Base-by-base conservation (phyloP, 2,329 filamentous ascomycete genomes). In the Talaromyces marneffei region DNA sequence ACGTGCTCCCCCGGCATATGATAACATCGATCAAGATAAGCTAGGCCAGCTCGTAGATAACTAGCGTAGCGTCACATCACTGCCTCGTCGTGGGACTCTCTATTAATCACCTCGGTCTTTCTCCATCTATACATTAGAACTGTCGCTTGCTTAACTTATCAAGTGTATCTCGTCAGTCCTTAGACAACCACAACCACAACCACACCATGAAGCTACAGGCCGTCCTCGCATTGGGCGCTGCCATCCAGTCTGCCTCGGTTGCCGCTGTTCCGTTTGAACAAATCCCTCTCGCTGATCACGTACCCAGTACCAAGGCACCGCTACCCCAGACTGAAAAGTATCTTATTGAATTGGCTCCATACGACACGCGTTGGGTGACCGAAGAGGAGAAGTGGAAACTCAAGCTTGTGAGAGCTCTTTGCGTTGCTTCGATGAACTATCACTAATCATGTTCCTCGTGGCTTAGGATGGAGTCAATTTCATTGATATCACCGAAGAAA, bases 311-410 rank as follows among this genome's bases (percentile, higher is more conserved):
- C 20, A 37, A 62, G 16, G 14, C 35, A 4, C 23, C 44, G 9
- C 18, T 40, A 4, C 20, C 55, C 7, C 37, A 58, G 18, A 42
- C 61, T 3, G 83, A 88, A 69, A 81, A 81, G 67, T 94, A 84
- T 74, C 82, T 96, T 52, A 87, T 99, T 65, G 92, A 97, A 79
- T 82, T 94, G 27, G 83, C 85, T n/a, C 91, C 91, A 3, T 91
- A 90, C 60, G 83, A 93, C 72, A 92, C 87, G 25, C 80, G 83
- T 81, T 94, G 90, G 89, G 88, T 97, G 33, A 95, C 91, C 0
- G 93, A 97, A 70, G 90, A 96, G 37, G 87, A 97, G 79, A 99
- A 97, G 78, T 97, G 93, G 92, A 87, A 88, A 75, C 79, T 97
- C 65, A 87, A 89, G 71, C 83, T 91, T 67, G 92, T 95, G 83